Base-by-base conservation (phyloP, 495 filamentous ascomycete genomes). In the Penicillium robsamsonii region DNA sequence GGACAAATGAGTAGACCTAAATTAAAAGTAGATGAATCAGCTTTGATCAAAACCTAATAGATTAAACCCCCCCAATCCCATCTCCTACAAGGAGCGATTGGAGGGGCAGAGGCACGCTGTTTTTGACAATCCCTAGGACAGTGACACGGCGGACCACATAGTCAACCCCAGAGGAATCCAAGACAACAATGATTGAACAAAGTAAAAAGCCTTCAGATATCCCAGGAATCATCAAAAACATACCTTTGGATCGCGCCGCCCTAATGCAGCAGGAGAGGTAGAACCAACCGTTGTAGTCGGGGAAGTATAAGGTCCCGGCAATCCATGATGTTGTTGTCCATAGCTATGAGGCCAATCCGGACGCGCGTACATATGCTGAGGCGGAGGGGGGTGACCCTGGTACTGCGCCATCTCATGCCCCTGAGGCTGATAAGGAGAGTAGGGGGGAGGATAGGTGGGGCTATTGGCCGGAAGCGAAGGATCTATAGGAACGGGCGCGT, bases 401-500 rank as follows among this genome's bases (percentile, higher is more conserved):
- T 82, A 82, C 66, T 90, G 87, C 57, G 84, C 72, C 87, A 95
- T 92, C 49, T 96, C 90, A 77, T 90, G 88, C 53, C 75, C 75
- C 64, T 87, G 85, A 15, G 88, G 88, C 38, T 89, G 84, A 75
- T 96, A 97, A 29, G 91, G 90, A 57, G 92, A 89, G 74, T 96
- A 88, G 48, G 84, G 85, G 49, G 87, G 84, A 64, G 90, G 85
- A 67, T 96, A 96, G 60, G 90, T 89, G 50, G 93, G 91, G 79
- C 91, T 96, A 56, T 91, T 86, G 64, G 89, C 87, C 72, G 94
- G 88, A 64, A 97, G 94, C 63, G 91, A 92, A 60, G 93, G 91
- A 95, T 98, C 94, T 97, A 96, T 89, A 88, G 91, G 92, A 79
- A 94, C 84, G 84, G 91, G 86, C 84, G 82, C 81, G 91, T 96